Evolutionary conservation across 176 grass and related monocot species (phyloP).

Genomic region (Paspalum notatum): DNA sequence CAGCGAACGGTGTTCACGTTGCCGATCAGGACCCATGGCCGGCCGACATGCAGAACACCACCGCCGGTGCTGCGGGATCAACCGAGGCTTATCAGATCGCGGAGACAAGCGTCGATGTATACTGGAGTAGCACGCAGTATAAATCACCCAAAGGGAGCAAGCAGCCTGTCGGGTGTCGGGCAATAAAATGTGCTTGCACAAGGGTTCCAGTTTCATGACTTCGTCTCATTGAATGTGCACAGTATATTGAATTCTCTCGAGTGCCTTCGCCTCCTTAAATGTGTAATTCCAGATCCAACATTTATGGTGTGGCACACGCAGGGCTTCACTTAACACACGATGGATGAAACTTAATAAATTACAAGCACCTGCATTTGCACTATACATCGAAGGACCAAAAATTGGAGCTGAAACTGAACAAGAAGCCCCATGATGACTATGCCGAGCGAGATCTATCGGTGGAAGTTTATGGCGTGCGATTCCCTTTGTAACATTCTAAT

Average conservation of each 20-base stretch:
- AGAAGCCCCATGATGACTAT: neutral
- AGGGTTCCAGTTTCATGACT: constrained; percentile 9
- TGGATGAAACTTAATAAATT: neutral
- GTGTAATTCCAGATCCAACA: constrained; percentile 46
- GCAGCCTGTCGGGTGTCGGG: constrained; percentile 10
- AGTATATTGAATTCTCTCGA: constrained; percentile 46
- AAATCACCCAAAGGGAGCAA: constrained; percentile 2
- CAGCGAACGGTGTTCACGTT: neutral
- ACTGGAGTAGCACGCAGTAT: neutral
- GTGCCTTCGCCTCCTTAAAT: constrained; percentile 44
- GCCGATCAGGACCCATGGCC: constrained; percentile 11
- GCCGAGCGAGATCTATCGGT: neutral
- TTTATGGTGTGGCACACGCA: constrained; percentile 20
- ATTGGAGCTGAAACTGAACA: neutral
- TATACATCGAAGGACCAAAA: constrained; percentile 10
- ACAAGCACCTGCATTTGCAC: neutral
- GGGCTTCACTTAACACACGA: constrained; percentile 19
- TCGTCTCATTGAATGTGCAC: constrained; percentile 41
- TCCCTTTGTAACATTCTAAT: neutral
- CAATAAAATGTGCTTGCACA: constrained; percentile 16
- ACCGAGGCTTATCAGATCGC: constrained; percentile 13
- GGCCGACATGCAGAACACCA: constrained; percentile 11
- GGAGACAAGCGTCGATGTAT: neutral
- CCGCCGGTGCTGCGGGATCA: neutral
- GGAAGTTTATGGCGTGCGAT: neutral